Conservation (phyloP, 2,329 filamentous ascomycete species). For the Aspergillus thermomutatus region DNA sequence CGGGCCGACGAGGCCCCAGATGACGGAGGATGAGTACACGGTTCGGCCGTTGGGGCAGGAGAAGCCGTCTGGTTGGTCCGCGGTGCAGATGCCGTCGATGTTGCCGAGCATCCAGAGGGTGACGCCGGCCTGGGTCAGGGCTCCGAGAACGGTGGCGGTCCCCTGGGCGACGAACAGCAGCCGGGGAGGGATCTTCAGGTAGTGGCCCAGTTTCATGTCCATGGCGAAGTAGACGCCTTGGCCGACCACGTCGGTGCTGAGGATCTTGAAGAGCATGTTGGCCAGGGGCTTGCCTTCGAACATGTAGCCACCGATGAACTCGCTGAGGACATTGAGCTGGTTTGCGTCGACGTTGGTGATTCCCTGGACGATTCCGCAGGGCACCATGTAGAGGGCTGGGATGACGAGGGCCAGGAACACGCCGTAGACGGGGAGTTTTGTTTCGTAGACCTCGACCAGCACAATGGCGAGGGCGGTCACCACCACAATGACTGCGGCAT, state of each 20-base stretch:
- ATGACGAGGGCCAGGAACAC: constrained; percentile 42
- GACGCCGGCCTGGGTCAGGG: constrained; percentile 42
- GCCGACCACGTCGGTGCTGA: constrained; percentile 42
- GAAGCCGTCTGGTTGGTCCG: constrained; percentile 45
- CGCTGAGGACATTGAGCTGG: constrained; percentile 41
- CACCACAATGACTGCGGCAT: constrained; percentile 33
- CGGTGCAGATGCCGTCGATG: constrained; percentile 42
- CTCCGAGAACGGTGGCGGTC: constrained; percentile 47
- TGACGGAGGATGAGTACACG: constrained; percentile 48
- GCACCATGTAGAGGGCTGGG: constrained; percentile 43
- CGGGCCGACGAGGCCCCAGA: constrained; percentile 54
- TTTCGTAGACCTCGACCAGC: constrained; percentile 42
- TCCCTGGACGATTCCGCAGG: constrained; percentile 44
- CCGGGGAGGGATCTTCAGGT: constrained; percentile 49
- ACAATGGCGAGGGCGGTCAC: constrained; percentile 28
- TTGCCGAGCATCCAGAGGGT: constrained; percentile 39
- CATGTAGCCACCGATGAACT: constrained; percentile 46
- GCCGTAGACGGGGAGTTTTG: constrained; percentile 43
- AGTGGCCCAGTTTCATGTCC: constrained; percentile 53
- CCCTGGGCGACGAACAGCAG: constrained; percentile 50
- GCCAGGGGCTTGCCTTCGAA: constrained; percentile 44
- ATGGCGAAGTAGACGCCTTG: constrained; percentile 48
- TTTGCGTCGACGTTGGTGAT: constrained; percentile 46
- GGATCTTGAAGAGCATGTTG: constrained; percentile 45
- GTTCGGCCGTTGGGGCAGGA: constrained; percentile 50